phyloP scores from a whole-genome alignment of 2,329 filamentous ascomycete genomes.

The Hypoxylon sp. region DNA sequence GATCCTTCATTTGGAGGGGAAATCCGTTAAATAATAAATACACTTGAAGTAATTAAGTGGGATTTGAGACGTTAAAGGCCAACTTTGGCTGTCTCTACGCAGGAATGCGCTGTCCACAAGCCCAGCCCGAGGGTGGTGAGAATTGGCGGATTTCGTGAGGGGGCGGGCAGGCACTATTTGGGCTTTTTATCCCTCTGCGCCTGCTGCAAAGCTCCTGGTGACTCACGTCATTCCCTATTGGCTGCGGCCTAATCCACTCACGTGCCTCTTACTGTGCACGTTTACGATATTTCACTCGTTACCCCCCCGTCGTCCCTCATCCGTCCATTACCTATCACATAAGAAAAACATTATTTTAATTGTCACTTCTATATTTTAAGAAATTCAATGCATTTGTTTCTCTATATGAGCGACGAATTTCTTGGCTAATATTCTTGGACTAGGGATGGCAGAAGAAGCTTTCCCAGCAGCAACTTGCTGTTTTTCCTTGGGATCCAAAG shows the following conservation, averaged over 20 bases:
- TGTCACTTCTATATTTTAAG: not conserved
- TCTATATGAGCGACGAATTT: not conserved
- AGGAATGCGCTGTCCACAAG: slow-evolving; percentile 31
- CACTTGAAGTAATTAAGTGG: slow-evolving; percentile 3
- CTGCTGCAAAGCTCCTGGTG: slow-evolving; percentile 41
- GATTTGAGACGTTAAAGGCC: slow-evolving; percentile 14
- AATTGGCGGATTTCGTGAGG: slow-evolving; percentile 59
- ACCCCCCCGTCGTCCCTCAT: not conserved
- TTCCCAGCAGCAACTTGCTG: slow-evolving; percentile 84
- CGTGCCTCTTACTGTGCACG: slow-evolving; percentile 46
- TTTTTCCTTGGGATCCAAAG: slow-evolving; percentile 96
- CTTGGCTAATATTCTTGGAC: slow-evolving; percentile 40
- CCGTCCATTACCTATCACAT: slow-evolving; percentile 3
- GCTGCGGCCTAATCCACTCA: slow-evolving; percentile 38
- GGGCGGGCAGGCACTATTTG: slow-evolving; percentile 69
- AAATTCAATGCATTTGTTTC: not conserved
- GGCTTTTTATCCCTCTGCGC: slow-evolving; percentile 64
- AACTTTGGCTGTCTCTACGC: not conserved
- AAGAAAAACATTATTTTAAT: slow-evolving; percentile 24
- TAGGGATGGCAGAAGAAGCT: slow-evolving; percentile 97
- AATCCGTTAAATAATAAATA: slow-evolving; percentile 14
- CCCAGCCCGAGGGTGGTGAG: slow-evolving; percentile 58
- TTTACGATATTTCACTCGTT: slow-evolving; percentile 45
- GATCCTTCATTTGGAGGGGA: not conserved
- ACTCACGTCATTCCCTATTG: slow-evolving; percentile 40